Percentiles rank a stretch among this genome's conserved stretches.
phyloP scores from a whole-genome alignment of 2,329 filamentous ascomycete genomes.

The Tolypocladium sp. region DNA sequence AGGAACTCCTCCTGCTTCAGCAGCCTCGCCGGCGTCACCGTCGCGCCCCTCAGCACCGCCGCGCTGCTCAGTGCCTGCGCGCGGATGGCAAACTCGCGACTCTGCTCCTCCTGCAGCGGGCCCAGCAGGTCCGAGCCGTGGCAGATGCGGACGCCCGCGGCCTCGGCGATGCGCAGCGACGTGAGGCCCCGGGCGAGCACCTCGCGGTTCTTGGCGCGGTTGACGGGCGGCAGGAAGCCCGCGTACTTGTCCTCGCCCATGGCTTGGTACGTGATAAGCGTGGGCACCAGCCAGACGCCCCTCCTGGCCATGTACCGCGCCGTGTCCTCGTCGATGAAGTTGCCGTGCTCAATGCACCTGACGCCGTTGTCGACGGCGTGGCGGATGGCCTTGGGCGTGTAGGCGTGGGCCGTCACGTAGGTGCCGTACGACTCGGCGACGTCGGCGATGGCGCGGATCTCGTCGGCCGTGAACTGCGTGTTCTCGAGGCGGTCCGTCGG shows the following conservation, averaged over 20 bases:
- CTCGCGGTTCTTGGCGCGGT: slow-evolving; percentile 38
- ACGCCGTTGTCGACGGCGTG: slow-evolving; percentile 47
- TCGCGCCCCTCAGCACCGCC: slow-evolving; percentile 19
- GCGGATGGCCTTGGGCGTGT: slow-evolving; percentile 43
- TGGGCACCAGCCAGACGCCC: slow-evolving; percentile 42
- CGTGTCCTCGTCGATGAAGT: slow-evolving; percentile 31
- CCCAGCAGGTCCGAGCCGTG: slow-evolving; percentile 36
- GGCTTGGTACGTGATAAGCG: slow-evolving; percentile 40
- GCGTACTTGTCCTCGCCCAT: slow-evolving; percentile 34
- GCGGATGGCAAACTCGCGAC: slow-evolving; percentile 21
- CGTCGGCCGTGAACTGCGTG: slow-evolving; percentile 46
- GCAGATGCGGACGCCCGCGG: slow-evolving; percentile 45
- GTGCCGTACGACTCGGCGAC: slow-evolving; percentile 38
- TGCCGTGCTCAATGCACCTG: slow-evolving; percentile 40
- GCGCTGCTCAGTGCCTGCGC: slow-evolving; percentile 10
- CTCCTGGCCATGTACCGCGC: slow-evolving; percentile 40
- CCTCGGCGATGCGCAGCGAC: slow-evolving; percentile 36
- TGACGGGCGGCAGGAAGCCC: slow-evolving; percentile 32
- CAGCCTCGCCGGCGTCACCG: slow-evolving; percentile 40
- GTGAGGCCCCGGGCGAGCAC: slow-evolving; percentile 37
- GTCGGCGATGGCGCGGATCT: slow-evolving; percentile 44
- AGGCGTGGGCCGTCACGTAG: slow-evolving; percentile 49
- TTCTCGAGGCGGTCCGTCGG: slow-evolving; percentile 44
- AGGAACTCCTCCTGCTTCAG: slow-evolving; percentile 34
- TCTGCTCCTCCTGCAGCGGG: slow-evolving; percentile 19